Evolutionary conservation across 495 filamentous ascomycete genomes (phyloP).

Genomic region (Penicillium cataractarum): DNA sequence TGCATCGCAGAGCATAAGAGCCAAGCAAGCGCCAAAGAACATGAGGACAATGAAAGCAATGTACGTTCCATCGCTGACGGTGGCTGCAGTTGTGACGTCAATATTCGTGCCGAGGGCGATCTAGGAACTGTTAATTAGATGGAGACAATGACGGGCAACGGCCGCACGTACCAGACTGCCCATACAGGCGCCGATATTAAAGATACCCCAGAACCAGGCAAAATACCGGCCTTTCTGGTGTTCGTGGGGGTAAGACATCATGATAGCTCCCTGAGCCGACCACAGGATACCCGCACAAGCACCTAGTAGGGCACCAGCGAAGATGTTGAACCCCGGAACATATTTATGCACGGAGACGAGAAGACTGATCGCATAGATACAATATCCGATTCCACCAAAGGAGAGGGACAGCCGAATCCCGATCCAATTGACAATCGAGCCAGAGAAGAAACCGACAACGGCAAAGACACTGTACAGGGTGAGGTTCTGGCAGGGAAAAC

Average conservation of each 20-base stretch:
- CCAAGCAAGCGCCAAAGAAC: slow-evolving; percentile 1
- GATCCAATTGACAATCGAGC: not conserved
- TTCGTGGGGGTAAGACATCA: slow-evolving; percentile 52
- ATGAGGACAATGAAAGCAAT: not conserved
- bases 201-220: slow-evolving; percentile 53
- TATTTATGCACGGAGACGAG: slow-evolving; percentile 66
- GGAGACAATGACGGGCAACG: not conserved
- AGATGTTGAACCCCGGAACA: slow-evolving; percentile 73
- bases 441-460: not conserved
- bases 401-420: slow-evolving; percentile 24
- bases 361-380: slow-evolving; percentile 42
- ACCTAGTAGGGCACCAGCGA: slow-evolving; percentile 52
- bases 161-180: not conserved
- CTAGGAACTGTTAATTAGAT: not conserved
- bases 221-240: slow-evolving; percentile 47
- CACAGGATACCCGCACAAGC: slow-evolving; percentile 49
- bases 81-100: not conserved
- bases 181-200: not conserved
- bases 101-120: not conserved
- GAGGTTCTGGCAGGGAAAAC: not conserved
- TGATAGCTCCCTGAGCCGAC: slow-evolving; percentile 53
- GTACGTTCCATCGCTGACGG: not conserved
- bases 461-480: not conserved
- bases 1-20: not conserved
- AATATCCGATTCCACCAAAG: slow-evolving; percentile 48